Evolutionary conservation across 2,329 filamentous ascomycete genomes (phyloP).

Genomic region (Lasiodiplodia citricola): DNA sequence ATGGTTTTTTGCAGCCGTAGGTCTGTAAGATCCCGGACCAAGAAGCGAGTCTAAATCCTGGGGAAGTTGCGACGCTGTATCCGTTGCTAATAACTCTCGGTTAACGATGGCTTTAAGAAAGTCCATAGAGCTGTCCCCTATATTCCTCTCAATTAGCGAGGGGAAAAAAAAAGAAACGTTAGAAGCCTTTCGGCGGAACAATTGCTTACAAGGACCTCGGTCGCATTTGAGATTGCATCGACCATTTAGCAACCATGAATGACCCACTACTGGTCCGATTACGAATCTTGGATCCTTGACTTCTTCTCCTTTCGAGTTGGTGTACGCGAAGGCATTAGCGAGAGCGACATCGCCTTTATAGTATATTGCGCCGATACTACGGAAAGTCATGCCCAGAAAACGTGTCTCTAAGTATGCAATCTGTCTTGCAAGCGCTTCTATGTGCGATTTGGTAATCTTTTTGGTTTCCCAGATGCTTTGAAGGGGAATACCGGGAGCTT

Average conservation of each 20-base stretch:
- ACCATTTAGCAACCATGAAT: background rate
- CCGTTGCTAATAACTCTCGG: background rate
- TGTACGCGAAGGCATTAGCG: background rate
- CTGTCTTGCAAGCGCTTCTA: background rate
- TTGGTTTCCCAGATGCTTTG: background rate
- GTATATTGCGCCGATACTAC: background rate
- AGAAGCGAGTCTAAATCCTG: background rate
- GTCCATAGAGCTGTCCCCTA: no score
- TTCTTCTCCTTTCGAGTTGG: background rate
- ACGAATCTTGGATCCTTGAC: background rate
- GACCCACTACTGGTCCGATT: background rate
- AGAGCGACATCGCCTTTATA: background rate
- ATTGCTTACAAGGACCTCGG: background rate
- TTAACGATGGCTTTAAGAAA: background rate
- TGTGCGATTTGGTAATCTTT: background rate
- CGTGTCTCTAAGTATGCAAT: background rate
- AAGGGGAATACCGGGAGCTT: background rate
- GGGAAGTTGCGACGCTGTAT: background rate
- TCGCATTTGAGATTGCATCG: background rate
- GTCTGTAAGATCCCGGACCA: slow-evolving; percentile 60
- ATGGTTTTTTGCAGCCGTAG: slow-evolving; percentile 86
- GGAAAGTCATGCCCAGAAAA: background rate
- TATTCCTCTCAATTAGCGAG: no score
- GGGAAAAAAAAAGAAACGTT: no score
- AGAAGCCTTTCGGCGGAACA: background rate